Evolutionary conservation across 257 asterid genomes (phyloP).

Genomic region (Lycium ferocissimum): DNA sequence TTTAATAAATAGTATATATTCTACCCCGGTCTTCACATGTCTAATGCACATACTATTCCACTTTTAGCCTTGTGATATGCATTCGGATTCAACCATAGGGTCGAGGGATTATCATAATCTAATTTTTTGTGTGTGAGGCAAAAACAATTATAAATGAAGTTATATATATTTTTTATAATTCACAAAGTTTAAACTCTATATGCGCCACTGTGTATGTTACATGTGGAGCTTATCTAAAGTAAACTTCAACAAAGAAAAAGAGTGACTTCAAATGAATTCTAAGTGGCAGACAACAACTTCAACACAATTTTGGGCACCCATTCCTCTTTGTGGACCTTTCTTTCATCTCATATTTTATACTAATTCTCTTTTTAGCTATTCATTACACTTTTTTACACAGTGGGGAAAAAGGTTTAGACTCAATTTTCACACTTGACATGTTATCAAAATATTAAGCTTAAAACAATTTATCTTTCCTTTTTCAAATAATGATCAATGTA

Average conservation of each 20-base stretch:
- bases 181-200: background rate
- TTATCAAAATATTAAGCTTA: background rate
- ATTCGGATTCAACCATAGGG: background rate
- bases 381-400: background rate
- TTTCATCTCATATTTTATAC: slow-evolving; percentile 20
- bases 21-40: too few species aligned
- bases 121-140: background rate
- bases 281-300: slow-evolving; percentile 46
- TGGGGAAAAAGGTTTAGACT: background rate
- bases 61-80: background rate
- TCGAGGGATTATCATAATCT: background rate
- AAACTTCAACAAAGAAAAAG: background rate
- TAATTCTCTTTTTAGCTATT: background rate
- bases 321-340: slow-evolving; percentile 22
- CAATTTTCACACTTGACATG: background rate
- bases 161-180: background rate
- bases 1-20: too few species aligned
- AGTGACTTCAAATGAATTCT: slow-evolving; percentile 26
- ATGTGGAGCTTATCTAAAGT: slow-evolving; percentile 3
- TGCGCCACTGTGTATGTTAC: background rate
- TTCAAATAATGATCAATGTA: background rate
- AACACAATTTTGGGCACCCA: slow-evolving; percentile 34
- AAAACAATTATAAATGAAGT: background rate
- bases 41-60: background rate
- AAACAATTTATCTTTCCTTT: too few species aligned